Evolutionary conservation across 139 green algal species (phyloP), one percentile per base, ranked within the genome.

Genomic region (Chlamydomonas urium): DNA sequence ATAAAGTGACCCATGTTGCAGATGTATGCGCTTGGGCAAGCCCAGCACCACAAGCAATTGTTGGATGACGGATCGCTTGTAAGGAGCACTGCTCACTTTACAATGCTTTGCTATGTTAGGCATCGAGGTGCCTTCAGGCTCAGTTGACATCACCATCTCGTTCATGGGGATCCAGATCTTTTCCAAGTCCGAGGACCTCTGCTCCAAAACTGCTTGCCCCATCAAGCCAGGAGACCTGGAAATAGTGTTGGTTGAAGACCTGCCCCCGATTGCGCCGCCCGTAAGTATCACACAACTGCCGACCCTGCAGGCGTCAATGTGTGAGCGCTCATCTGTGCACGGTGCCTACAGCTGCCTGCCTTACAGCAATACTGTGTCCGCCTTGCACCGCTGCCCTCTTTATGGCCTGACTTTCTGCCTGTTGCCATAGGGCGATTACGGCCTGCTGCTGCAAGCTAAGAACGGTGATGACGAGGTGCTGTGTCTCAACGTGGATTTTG

Each of bases 261-360:
- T 88, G 35, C 82, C 82, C 3, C 82, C 82, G 4, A 88, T 88
- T 37, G 82, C 82, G 8, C 82, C 82, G 0, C 82, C 82, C 38
- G 82, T 85, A 24, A 63, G 66, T n/a, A n/a, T n/a, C n/a, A n/a
- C n/a, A n/a, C n/a, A n/a, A n/a, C n/a, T n/a, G n/a, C n/a, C n/a
- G n/a, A n/a, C n/a, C n/a, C n/a, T n/a, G n/a, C n/a, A n/a, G n/a
- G n/a, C n/a, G n/a, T n/a, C n/a, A n/a, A n/a, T n/a, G n/a, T n/a
- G n/a, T n/a, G n/a, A n/a, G n/a, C n/a, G n/a, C n/a, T n/a, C n/a
- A n/a, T n/a, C n/a, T n/a, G n/a, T n/a, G n/a, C n/a, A n/a, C n/a
- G n/a, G n/a, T n/a, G n/a, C n/a, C n/a, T n/a, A n/a, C n/a, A n/a
- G n/a, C n/a, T n/a, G n/a, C n/a, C n/a, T n/a, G n/a, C n/a, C n/a